Percentiles rank a stretch among this genome's conserved stretches.
Evolutionary conservation across 495 filamentous ascomycete genomes (phyloP).

Genomic region (Penicillium angulare): DNA sequence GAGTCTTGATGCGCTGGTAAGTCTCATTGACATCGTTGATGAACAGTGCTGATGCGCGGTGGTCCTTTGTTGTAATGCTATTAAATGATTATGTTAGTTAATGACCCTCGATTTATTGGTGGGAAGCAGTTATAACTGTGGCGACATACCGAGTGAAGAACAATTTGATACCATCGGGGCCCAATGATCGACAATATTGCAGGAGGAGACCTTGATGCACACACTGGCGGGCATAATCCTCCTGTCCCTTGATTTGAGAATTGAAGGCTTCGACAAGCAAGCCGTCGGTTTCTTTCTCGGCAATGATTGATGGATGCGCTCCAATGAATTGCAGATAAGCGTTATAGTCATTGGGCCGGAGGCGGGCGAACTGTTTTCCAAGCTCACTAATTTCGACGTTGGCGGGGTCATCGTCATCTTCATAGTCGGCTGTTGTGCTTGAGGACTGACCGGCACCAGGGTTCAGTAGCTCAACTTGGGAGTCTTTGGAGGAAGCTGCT

Average conservation of each 20-base stretch:
- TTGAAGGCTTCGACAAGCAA: conserved; percentile 90
- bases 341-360: conserved; percentile 71
- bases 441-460: conserved; percentile 48
- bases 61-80: conserved; percentile 84
- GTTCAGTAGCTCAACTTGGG: conserved; percentile 78
- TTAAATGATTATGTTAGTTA: conserved; percentile 8
- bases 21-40: conserved; percentile 87
- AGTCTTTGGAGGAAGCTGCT: conserved; percentile 18
- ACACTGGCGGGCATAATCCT: conserved; percentile 78
- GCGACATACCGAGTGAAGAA: conserved; percentile 80
- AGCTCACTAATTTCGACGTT: conserved; percentile 70
- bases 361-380: conserved; percentile 75
- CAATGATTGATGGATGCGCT: conserved; percentile 69
- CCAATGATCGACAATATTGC: conserved; percentile 90
- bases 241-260: conserved; percentile 68
- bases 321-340: conserved; percentile 72
- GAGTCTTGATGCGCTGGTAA: conserved; percentile 73
- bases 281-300: conserved; percentile 88
- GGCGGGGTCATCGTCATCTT: conserved; percentile 63
- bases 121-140: neutral
- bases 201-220: conserved; percentile 91
- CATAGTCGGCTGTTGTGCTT: conserved; percentile 60
- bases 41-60: conserved; percentile 92
- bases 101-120: neutral
- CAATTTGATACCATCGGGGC: conserved; percentile 80